Conservation (phyloP, 1,284 basidiomycete genomes). For the Binderoboletus segoi region DNA sequence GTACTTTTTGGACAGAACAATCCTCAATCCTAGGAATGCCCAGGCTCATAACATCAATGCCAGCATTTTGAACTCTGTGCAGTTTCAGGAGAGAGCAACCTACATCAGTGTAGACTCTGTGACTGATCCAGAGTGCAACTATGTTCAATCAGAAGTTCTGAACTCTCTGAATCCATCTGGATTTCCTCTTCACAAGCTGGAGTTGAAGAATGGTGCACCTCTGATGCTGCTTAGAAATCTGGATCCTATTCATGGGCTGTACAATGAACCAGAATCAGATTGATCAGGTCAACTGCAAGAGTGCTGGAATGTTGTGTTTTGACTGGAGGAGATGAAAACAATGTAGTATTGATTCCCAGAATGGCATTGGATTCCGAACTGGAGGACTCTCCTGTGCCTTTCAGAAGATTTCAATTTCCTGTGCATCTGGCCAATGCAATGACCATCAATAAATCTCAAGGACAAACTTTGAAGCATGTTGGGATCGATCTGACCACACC, state of each 20-base stretch:
- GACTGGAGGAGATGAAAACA: not conserved
- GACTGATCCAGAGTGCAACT: constrained; percentile 1
- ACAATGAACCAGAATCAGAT: too few relatives aligned
- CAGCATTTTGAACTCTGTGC: constrained; percentile 1
- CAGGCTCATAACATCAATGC: constrained; percentile 20
- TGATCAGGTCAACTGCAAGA: too few relatives aligned
- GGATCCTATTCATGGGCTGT: constrained; percentile 24
- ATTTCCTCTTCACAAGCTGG: constrained; percentile 30
- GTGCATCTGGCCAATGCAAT: constrained; percentile 37
- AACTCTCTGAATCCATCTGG: constrained; percentile 26
- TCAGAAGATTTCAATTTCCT: constrained; percentile 32
- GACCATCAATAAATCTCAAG: constrained; percentile 44
- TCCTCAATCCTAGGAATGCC: too few relatives aligned
- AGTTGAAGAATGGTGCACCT: constrained; percentile 37
- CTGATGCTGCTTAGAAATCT: constrained; percentile 43
- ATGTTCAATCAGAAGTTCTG: constrained; percentile 27
- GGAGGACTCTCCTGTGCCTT: not conserved
- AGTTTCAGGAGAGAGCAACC: not conserved
- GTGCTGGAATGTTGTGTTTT: too few relatives aligned
- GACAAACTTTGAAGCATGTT: constrained; percentile 31
- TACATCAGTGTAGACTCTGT: constrained; percentile 9
- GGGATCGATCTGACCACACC: not conserved
- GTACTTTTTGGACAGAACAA: too few relatives aligned
- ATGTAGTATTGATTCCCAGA: not conserved
- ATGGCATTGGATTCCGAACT: not conserved